A percentile compares a stretch with the other conserved stretches of the same genome.
Conservation (phyloP, 306 rosid genomes). For the Cyamopsis tetragonoloba region DNA sequence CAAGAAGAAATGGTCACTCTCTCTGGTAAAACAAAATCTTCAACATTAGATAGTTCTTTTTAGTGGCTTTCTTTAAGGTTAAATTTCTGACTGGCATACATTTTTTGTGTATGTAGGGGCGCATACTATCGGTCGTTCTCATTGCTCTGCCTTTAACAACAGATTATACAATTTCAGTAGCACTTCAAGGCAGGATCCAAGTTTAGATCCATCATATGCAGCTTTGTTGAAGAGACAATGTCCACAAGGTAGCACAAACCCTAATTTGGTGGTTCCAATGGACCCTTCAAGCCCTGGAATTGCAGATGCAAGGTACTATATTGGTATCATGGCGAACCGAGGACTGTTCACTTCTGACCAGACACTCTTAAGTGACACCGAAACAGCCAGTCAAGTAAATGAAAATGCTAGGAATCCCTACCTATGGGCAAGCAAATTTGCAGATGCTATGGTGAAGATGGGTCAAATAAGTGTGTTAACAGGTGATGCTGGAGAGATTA, state of each 20-base stretch:
- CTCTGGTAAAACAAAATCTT: conserved; percentile 41
- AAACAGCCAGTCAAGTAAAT: conserved; percentile 45
- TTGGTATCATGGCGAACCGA: conserved; percentile 36
- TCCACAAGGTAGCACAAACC: conserved; percentile 49
- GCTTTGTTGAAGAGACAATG: conserved; percentile 48
- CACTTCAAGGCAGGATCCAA: conserved; percentile 55
- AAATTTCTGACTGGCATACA: background rate
- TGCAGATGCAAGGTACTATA: conserved; percentile 46
- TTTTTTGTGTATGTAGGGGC: conserved; percentile 42
- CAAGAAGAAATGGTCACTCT: conserved; percentile 79
- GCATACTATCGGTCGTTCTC: conserved; percentile 74
- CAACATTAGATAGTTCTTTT: background rate
- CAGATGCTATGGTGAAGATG: conserved; percentile 71
- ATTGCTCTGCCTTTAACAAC: conserved; percentile 48
- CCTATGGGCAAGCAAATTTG: conserved; percentile 48
- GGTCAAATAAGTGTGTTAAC: conserved; percentile 53
- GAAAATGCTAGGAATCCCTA: conserved; percentile 40
- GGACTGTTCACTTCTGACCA: conserved; percentile 71
- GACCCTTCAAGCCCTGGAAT: conserved; percentile 46
- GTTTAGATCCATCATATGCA: conserved; percentile 48
- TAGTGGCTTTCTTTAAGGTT: background rate
- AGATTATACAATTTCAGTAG: conserved; percentile 66
- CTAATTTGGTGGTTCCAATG: conserved; percentile 56
- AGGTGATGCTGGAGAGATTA: conserved; percentile 53
- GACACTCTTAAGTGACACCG: conserved; percentile 39